These are phyloP conservation scores for Alliaria petiolata DNA, from an alignment of 345 rosid genomes.

Conservation along the genomic window DNA sequence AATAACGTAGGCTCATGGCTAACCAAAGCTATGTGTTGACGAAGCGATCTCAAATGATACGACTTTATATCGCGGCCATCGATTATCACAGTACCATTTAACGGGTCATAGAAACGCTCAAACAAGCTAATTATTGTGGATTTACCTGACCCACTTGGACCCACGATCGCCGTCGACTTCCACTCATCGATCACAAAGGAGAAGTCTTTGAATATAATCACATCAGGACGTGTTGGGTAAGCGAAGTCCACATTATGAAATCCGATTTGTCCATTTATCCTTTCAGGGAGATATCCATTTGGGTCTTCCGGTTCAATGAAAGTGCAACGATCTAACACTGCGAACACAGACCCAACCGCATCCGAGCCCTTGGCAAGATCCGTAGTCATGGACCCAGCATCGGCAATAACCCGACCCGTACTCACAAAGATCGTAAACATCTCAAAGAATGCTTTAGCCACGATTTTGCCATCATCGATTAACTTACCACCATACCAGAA, in stretches of 20 bases:
- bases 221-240: constrained; percentile 53
- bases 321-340: constrained; percentile 47
- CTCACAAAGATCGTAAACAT: constrained; percentile 51
- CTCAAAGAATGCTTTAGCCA: constrained; percentile 40
- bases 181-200: constrained; percentile 49
- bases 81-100: constrained; percentile 42
- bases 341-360: constrained; percentile 42
- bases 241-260: constrained; percentile 44
- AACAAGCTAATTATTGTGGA: constrained; percentile 59
- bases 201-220: constrained; percentile 47
- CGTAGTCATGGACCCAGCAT: constrained; percentile 63
- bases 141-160: constrained; percentile 73
- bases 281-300: constrained; percentile 33
- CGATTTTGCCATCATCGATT: constrained; percentile 40
- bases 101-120: constrained; percentile 63
- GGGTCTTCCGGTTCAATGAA: constrained; percentile 47
- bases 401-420: constrained; percentile 55
- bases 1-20: constrained; percentile 71
- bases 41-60: constrained; percentile 46
- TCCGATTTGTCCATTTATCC: constrained; percentile 40
- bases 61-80: constrained; percentile 51
- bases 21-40: constrained; percentile 61
- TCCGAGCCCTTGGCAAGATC: constrained; percentile 55
- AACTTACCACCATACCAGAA: constrained; percentile 75
- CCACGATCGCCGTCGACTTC: constrained; percentile 67